Evolutionary conservation across 306 rosid species (phyloP), one percentile per base, ranked within the genome.

Genomic region (Gillenia trifoliata): DNA sequence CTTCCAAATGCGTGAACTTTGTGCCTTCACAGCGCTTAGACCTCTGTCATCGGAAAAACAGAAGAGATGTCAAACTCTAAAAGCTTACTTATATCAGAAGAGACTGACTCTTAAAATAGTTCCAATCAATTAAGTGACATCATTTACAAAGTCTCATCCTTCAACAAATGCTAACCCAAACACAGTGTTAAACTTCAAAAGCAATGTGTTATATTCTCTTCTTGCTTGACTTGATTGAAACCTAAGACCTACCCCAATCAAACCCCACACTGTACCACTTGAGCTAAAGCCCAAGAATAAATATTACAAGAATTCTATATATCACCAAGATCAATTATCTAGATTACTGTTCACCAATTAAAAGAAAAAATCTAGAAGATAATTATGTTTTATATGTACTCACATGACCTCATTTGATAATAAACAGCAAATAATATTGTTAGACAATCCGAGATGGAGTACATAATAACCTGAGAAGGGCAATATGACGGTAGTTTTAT

Each of bases 1-100:
- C 90, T 64, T 93, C 97, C 79, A 86, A 80, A 77, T 83, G 89
- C 79, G 75, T 82, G 67, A 91, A 93, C 73, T 87, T 89, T 57
- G 77, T 82, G 81, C 98, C 96, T 74, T 85, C 92, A 68, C 98
- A 93, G 69, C 84, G 79, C 68, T 81, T 89, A 33, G 86, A 67
- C 36, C 79, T 71, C 98, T 93, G 85, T 70, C 75, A 86, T 70
- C 55, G 60, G 77, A 71, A 59, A 79, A 70, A 75, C 52, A 47
- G 65, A 83, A 64, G 55, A 71, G 52, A 63, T 19, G 62, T 36
- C 66, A 56, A 59, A 79, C 40, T 73, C 70, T 65, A 13, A 59
- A 30, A 63, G 63, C 71, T 26, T 33, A 15, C 66, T 43, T 75
- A 50, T 57, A 34, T 50, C 31, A 52, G 17, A 61, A 69, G 45